phyloP scores from a whole-genome alignment of 805 yeast genomes.

The Lipomyces mesembrius region DNA sequence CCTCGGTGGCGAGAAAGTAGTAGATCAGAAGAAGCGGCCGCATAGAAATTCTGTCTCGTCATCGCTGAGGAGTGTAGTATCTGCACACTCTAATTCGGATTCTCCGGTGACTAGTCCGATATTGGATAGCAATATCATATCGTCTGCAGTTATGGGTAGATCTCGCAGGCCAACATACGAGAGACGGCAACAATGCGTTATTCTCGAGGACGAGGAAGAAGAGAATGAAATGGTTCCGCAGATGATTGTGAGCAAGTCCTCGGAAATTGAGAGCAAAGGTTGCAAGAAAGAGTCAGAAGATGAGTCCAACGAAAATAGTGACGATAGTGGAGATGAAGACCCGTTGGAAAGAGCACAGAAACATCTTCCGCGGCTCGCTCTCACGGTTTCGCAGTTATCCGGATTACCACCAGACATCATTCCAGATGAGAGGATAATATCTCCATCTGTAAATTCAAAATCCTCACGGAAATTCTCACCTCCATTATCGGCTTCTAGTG shows the following conservation, averaged over 20 bases:
- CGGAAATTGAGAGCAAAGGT: background rate
- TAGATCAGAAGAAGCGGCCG: background rate
- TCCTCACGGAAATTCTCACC: background rate
- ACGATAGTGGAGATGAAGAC: background rate
- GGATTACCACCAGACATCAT: conserved; percentile 4
- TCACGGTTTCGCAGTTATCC: conserved; percentile 14
- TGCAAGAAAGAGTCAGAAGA: background rate
- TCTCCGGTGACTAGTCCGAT: conserved; percentile 8
- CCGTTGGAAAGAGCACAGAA: conserved; percentile 22
- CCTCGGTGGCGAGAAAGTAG: background rate
- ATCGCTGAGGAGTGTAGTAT: background rate
- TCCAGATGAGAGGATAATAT: background rate
- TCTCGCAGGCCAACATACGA: background rate
- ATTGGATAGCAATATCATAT: background rate
- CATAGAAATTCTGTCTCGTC: conserved; percentile 5
- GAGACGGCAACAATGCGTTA: conserved; percentile 16
- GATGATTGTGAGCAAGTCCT: background rate
- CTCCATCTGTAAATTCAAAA: background rate
- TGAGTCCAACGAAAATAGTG: background rate
- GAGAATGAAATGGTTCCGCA: background rate
- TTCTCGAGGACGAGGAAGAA: conserved; percentile 18
- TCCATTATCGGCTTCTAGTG: background rate
- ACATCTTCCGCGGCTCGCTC: conserved; percentile 22
- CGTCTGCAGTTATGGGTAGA: background rate
- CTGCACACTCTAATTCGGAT: background rate